Evolutionary conservation across 2,329 filamentous ascomycete genomes (phyloP), one percentile per base, ranked within the genome.

Genomic region (Talaromyces sp.): DNA sequence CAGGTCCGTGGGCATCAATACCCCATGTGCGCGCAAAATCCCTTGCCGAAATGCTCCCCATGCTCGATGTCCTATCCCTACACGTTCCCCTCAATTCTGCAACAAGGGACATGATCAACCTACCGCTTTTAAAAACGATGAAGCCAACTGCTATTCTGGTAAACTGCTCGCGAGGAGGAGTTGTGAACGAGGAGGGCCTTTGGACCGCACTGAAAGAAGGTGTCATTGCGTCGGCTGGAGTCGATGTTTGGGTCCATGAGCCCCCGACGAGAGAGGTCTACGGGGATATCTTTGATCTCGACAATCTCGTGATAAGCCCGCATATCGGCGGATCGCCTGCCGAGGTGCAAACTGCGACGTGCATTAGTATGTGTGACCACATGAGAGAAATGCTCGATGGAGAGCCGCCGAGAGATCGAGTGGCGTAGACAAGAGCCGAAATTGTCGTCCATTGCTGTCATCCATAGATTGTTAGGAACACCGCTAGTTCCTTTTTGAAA

Each of bases 11-110:
- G 60, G 32, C 29, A 9, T 59, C 58, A 17, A 59, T 62, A 7
- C 53, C 60, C 26, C 60, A 62, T 32, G 26, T 52, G 4, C 57
- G 53, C n/a, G 60, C 38, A 26, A 26, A 59, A 14, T 60, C 58
- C 6, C n/a, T 62, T 29, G 58, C 35, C 29, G 57, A 52, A 9
- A 10, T 62, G 46, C 56, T 56, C 55, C 55, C 56, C 56, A 58
- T 62, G 35, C 60, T 58, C 31, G 56, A 50, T 19, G 35, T 57
- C 27, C 32, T 66, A 62, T 64, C 63, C 63, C 59, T 66, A 58
- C 59, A 50, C 31, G 9, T 53, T 21, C 58, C 62, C 58, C 64
- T 60, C 32, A 41, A 57, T 31, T 19, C 59, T 46, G 29, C 59
- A 58, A 63, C 61, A 58, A 58, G 5, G 56, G 27, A 52, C 19